Evolutionary conservation across 805 yeast genomes (phyloP).

Genomic region (Candida qinlingensis): DNA sequence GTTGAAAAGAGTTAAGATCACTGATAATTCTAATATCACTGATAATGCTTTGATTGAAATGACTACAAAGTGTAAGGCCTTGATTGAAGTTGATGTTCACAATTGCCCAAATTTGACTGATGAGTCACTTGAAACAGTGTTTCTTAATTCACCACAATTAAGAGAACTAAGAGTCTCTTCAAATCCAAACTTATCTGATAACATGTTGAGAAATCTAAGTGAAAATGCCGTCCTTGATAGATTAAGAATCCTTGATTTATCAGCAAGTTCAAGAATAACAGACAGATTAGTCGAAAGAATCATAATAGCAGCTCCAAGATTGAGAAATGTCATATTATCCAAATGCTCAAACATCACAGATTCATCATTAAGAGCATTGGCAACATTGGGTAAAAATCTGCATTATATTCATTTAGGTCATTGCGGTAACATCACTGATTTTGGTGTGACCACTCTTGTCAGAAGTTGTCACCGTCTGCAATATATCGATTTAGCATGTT

Average conservation of each 20-base stretch:
- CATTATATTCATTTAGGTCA: slow-evolving; percentile 94
- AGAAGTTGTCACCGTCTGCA: slow-evolving; percentile 79
- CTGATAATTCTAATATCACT: slow-evolving; percentile 61
- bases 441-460: slow-evolving; percentile 72
- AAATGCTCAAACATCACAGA: slow-evolving; percentile 88
- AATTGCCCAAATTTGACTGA: slow-evolving; percentile 74
- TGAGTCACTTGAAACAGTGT: slow-evolving; percentile 48
- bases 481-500: slow-evolving; percentile 93
- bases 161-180: slow-evolving; percentile 82
- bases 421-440: slow-evolving; percentile 85
- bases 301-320: slow-evolving; percentile 72
- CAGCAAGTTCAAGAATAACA: slow-evolving; percentile 75
- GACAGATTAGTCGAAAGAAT: slow-evolving; percentile 73
- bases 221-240: slow-evolving; percentile 48
- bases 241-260: slow-evolving; percentile 76
- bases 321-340: slow-evolving; percentile 83
- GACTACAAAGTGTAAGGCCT: slow-evolving; percentile 65
- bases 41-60: slow-evolving; percentile 57
- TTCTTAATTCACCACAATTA: slow-evolving; percentile 60
- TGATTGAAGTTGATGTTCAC: slow-evolving; percentile 88
- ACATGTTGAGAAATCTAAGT: slow-evolving; percentile 51
- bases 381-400: slow-evolving; percentile 69
- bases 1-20: slow-evolving; percentile 77
- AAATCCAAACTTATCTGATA: slow-evolving; percentile 64
- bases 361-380: slow-evolving; percentile 63